phyloP scores from a whole-genome alignment of 2,329 filamentous ascomycete species.

The Calonectria pteridis region DNA sequence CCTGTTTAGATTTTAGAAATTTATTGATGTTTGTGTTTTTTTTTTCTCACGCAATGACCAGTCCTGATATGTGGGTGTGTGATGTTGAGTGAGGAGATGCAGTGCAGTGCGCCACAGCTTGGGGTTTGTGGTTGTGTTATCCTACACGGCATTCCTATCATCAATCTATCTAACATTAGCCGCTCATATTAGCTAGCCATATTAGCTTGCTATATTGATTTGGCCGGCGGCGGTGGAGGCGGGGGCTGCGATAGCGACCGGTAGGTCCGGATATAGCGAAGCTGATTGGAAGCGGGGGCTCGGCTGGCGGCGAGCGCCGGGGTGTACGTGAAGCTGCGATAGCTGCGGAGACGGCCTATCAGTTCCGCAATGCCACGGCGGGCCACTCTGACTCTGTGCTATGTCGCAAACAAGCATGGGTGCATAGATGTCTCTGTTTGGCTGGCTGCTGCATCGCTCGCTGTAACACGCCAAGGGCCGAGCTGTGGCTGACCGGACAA shows the following conservation, averaged over 20 bases:
- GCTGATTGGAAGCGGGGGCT: slow-evolving; percentile 17
- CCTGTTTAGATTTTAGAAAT: slow-evolving; percentile 37
- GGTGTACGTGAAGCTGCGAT: slow-evolving; percentile 26
- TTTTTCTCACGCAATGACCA: neutral
- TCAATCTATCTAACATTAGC: neutral
- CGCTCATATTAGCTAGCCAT: neutral
- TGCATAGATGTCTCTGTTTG: neutral
- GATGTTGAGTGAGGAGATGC: neutral
- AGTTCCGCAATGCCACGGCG: slow-evolving; percentile 1
- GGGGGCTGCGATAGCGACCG: neutral
- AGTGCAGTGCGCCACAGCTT: neutral
- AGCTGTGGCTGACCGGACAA: neutral
- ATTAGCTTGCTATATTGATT: neutral
- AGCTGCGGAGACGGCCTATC: slow-evolving; percentile 42
- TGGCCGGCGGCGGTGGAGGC: slow-evolving; percentile 19
- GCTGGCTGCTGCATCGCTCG: neutral
- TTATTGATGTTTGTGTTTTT: slow-evolving; percentile 35
- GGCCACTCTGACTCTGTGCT: neutral
- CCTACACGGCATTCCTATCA: neutral
- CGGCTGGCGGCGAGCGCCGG: slow-evolving; percentile 45
- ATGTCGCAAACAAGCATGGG: neutral
- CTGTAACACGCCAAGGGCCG: neutral
- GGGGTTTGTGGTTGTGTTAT: no score
- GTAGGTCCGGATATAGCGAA: neutral
- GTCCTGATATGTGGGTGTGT: neutral